Conservation (phyloP, 176 grass and related monocot species). For the Rhynchospora tenuis region DNA sequence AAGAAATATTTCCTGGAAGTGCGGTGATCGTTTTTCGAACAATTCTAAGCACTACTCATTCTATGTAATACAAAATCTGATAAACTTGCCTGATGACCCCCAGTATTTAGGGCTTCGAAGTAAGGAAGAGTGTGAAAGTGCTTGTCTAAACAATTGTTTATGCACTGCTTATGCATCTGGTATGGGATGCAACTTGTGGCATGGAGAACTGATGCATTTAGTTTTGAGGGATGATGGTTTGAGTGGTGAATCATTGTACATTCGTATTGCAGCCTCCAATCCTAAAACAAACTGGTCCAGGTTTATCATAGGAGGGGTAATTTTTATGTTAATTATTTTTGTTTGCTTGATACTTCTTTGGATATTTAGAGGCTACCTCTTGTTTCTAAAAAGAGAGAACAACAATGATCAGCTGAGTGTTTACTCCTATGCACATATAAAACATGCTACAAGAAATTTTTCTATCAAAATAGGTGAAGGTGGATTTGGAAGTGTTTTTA, state of each 20-base stretch:
- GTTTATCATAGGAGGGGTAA: background rate
- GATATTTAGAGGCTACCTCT: background rate
- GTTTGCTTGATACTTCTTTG: background rate
- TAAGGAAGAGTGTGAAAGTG: conserved; percentile 24
- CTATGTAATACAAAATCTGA: background rate
- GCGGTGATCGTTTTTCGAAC: too few species aligned
- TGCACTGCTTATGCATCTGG: conserved; percentile 32
- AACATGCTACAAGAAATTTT: too few species aligned
- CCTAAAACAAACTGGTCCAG: background rate
- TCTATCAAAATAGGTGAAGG: too few species aligned
- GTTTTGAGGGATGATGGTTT: conserved; percentile 4
- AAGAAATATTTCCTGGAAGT: too few species aligned
- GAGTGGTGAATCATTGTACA: conserved; percentile 1
- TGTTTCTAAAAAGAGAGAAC: too few species aligned
- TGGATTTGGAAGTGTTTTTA: too few species aligned
- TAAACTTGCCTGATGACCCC: conserved; percentile 18
- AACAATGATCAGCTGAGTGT: too few species aligned
- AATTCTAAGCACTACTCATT: background rate
- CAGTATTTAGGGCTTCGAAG: background rate
- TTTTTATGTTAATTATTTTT: background rate
- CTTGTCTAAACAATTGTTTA: conserved; percentile 43
- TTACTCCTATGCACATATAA: too few species aligned
- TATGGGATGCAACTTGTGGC: conserved; percentile 34
- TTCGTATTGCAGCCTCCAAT: conserved; percentile 19
- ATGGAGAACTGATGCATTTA: conserved; percentile 24